These are phyloP conservation scores for Brassica carinata DNA, from an alignment of 345 rosid species.

Conservation along the genomic window DNA sequence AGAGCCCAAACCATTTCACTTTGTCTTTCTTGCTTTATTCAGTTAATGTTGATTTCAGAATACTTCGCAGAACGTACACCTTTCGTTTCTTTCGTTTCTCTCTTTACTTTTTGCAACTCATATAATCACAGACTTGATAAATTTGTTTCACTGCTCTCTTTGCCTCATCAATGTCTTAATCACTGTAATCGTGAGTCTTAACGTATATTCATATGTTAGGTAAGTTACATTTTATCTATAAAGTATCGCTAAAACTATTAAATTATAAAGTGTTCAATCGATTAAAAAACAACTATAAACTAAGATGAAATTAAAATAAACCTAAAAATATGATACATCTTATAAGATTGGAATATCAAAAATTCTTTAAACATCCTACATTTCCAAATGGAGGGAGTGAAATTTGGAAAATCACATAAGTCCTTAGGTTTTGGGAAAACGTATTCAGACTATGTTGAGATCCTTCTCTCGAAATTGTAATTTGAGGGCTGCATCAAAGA, in stretches of 20 bases:
- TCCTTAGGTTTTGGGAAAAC: too few species aligned
- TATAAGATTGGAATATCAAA: too few species aligned
- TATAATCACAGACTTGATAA: constrained; percentile 19
- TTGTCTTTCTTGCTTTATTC: constrained; percentile 4
- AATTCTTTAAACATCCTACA: too few species aligned
- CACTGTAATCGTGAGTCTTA: neutral
- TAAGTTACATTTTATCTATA: too few species aligned
- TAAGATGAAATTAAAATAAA: too few species aligned
- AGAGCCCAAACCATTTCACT: constrained; percentile 3
- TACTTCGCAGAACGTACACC: constrained; percentile 27
- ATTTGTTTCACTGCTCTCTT: constrained; percentile 9
- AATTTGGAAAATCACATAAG: too few species aligned
- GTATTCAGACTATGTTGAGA: neutral
- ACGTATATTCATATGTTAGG: neutral
- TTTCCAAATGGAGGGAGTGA: too few species aligned
- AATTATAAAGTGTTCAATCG: too few species aligned
- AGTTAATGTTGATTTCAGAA: constrained; percentile 32
- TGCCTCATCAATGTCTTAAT: neutral
- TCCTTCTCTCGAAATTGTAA: neutral
- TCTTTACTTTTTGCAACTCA: constrained; percentile 18
- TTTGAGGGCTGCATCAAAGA: neutral
- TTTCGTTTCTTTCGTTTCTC: constrained; percentile 14
- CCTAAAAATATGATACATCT: too few species aligned
- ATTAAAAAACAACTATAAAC: too few species aligned
- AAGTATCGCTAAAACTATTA: too few species aligned